Percentiles rank a stretch among this genome's conserved stretches.
These are phyloP conservation scores for Rhododendron mucronatum DNA, from an alignment of 148 eudicot species.

Conservation along the genomic window DNA sequence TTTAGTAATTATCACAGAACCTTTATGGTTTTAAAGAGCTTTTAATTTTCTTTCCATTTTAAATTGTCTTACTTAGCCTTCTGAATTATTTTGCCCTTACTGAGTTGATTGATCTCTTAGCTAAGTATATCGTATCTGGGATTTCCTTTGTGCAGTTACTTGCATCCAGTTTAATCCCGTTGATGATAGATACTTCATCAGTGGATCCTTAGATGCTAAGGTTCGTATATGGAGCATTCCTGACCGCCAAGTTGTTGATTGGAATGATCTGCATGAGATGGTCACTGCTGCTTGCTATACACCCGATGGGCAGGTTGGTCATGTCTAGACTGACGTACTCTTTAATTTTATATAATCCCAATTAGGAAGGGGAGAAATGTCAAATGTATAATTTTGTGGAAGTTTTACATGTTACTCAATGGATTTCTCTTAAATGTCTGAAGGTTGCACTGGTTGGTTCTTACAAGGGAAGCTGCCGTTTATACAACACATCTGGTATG, in stretches of 20 bases:
- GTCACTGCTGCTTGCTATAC: conserved; percentile 6
- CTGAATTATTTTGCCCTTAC: background rate
- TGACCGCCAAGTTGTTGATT: background rate
- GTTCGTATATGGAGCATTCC: conserved; percentile 5
- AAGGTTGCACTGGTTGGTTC: conserved; percentile 4
- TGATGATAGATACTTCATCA: background rate
- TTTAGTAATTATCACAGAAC: background rate
- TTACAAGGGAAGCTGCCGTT: background rate
- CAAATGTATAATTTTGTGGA: background rate
- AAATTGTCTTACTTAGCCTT: background rate
- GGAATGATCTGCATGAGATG: conserved; percentile 3
- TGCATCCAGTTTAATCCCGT: background rate
- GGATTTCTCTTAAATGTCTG: background rate
- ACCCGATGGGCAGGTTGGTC: conserved; percentile 1
- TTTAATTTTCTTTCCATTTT: background rate
- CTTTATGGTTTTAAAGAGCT: background rate
- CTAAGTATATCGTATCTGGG: background rate
- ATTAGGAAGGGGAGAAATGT: background rate
- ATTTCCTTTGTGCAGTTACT: background rate
- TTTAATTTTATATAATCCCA: background rate
- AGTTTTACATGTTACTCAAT: background rate
- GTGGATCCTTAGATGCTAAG: conserved; percentile 1
- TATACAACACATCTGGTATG: background rate
- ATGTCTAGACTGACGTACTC: background rate
- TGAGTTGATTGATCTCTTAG: background rate